These are phyloP conservation scores for Trichosporon sp. DNA, from an alignment of 1,284 basidiomycete genomes.

Conservation along the genomic window DNA sequence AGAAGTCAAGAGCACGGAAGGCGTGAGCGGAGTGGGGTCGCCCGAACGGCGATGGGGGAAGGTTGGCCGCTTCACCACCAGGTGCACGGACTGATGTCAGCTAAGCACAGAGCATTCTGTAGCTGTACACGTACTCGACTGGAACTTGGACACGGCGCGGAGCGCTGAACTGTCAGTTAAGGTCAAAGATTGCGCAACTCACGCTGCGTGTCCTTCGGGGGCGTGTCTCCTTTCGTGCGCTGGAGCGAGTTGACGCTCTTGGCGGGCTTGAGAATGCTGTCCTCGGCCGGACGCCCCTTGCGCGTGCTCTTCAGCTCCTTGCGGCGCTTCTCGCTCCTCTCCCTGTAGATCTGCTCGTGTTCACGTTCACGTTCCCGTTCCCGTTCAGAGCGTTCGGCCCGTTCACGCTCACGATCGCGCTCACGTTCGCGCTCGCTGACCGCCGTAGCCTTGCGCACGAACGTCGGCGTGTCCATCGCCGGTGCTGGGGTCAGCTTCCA, in stretches of 20 bases:
- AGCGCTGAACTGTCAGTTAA: background rate
- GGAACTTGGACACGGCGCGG: constrained; percentile 7
- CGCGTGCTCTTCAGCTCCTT: constrained; percentile 15
- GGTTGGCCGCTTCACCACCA: background rate
- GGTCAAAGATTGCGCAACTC: background rate
- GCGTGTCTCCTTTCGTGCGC: constrained; percentile 4
- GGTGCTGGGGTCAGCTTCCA: constrained; percentile 30
- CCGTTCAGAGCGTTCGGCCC: too few relatives aligned
- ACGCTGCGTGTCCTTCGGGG: constrained; percentile 11
- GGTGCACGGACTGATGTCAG: constrained; percentile 19
- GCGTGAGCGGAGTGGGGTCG: background rate
- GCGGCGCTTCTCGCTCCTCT: constrained; percentile 14
- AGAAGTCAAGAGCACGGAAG: constrained; percentile 4
- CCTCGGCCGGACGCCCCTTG: background rate
- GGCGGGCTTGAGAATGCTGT: background rate
- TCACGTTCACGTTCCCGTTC: too few relatives aligned
- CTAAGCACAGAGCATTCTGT: background rate
- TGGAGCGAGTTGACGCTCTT: constrained; percentile 3
- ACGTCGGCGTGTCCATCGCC: constrained; percentile 51
- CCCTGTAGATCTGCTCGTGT: too few relatives aligned
- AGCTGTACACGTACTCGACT: background rate
- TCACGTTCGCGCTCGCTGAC: background rate
- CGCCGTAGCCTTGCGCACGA: constrained; percentile 47
- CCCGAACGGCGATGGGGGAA: background rate
- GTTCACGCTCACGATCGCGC: too few relatives aligned